phyloP scores from a whole-genome alignment of 768 basidiomycete genomes.

The Neoboletus subvelutipes region DNA sequence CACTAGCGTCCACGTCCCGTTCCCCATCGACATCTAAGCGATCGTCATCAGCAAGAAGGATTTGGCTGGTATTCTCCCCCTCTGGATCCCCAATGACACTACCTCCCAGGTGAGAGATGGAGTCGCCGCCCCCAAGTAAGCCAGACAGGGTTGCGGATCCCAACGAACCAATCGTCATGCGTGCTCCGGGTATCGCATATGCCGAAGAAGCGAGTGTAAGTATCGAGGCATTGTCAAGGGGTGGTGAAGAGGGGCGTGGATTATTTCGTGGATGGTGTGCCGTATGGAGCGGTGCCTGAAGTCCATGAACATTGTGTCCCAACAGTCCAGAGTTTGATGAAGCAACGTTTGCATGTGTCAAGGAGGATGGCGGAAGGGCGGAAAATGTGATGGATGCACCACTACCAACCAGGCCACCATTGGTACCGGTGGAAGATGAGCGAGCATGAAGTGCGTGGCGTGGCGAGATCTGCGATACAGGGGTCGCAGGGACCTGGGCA shows the following conservation, averaged over 20 bases:
- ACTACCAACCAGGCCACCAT: conserved; percentile 42
- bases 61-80: conserved; percentile 65
- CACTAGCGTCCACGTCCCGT: conserved; percentile 81
- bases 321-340: conserved; percentile 33
- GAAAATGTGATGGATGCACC: conserved; percentile 73
- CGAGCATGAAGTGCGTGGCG: conserved; percentile 61
- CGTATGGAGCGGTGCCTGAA: conserved; percentile 88
- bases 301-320: conserved; percentile 27
- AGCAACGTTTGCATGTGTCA: conserved; percentile 16
- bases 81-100: conserved; percentile 53
- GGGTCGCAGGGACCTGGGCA: conserved; percentile 75
- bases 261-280: conserved; percentile 95
- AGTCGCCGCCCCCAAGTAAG: conserved; percentile 52
- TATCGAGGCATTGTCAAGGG: conserved; percentile 88
- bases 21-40: conserved; percentile 47
- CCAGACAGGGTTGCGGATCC: conserved; percentile 52
- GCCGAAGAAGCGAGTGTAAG: conserved; percentile 93
- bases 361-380: conserved; percentile 52
- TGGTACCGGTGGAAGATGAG: conserved; percentile 56
- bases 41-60: conserved; percentile 65
- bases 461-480: conserved; percentile 46
- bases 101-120: conserved; percentile 70
- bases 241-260: conserved; percentile 88
- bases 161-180: conserved; percentile 43
- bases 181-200: conserved; percentile 68